phyloP scores from a whole-genome alignment of 768 basidiomycete genomes.

The Mycena vitilis region DNA sequence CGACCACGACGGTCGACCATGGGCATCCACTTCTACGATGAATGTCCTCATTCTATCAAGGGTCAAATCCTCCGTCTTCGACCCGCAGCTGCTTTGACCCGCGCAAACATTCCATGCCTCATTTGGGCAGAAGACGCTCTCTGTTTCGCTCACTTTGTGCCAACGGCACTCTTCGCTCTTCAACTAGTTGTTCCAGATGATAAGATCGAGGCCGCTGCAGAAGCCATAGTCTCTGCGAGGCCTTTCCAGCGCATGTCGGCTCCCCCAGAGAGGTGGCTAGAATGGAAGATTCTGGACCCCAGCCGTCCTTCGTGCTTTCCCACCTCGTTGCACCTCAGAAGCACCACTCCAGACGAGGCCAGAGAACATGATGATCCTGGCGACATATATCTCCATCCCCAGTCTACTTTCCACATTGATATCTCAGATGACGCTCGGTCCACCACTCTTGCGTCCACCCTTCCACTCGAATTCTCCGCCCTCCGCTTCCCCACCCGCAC shows the following conservation, averaged over 20 bases:
- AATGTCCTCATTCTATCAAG: too few relatives aligned
- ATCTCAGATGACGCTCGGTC: slow-evolving; percentile 32
- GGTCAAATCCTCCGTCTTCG: background rate
- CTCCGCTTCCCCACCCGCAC: slow-evolving; percentile 29
- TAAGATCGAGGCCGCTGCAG: slow-evolving; percentile 11
- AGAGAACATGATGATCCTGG: slow-evolving; percentile 10
- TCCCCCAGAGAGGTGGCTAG: background rate
- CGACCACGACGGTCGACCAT: too few relatives aligned
- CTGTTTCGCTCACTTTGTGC: slow-evolving; percentile 37
- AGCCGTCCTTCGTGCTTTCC: background rate
- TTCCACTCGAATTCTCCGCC: slow-evolving; percentile 5
- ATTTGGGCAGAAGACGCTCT: slow-evolving; percentile 40
- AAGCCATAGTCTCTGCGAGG: slow-evolving; percentile 2
- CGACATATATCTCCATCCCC: slow-evolving; percentile 31
- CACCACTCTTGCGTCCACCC: slow-evolving; percentile 28
- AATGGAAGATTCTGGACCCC: background rate
- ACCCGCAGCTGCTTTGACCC: background rate
- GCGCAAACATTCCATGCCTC: slow-evolving; percentile 12
- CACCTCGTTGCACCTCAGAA: background rate
- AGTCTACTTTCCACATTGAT: slow-evolving; percentile 29
- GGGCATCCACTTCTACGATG: too few relatives aligned
- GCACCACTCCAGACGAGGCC: background rate
- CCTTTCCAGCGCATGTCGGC: background rate
- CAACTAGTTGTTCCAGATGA: slow-evolving; percentile 37
- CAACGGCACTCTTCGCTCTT: slow-evolving; percentile 34